Percentiles rank a stretch among this genome's conserved stretches.
Conservation (phyloP, 2,329 filamentous ascomycete species). For the Sarocladium brachiariae region DNA sequence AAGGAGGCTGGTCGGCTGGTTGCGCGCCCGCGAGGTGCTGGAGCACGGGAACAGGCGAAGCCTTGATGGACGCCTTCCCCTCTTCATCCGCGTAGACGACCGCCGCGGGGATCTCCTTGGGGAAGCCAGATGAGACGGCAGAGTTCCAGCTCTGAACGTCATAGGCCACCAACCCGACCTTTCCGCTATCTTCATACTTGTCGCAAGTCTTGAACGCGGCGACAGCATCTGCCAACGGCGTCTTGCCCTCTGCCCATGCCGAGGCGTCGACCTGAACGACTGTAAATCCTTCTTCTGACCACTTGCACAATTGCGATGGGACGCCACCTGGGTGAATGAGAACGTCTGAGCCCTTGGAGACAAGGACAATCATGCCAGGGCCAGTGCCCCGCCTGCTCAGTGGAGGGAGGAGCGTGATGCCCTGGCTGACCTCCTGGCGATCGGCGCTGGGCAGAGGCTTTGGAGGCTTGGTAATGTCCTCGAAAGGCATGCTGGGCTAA, state of each 20-base stretch:
- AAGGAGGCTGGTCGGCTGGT: slow-evolving; percentile 5
- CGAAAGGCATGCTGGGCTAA: slow-evolving; percentile 15
- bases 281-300: slow-evolving; percentile 64
- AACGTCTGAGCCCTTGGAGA: slow-evolving; percentile 16
- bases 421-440: slow-evolving; percentile 12
- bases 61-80: slow-evolving; percentile 5
- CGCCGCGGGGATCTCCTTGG: slow-evolving; percentile 13
- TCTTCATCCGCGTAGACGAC: slow-evolving; percentile 17
- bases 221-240: slow-evolving; percentile 16
- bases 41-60: background rate
- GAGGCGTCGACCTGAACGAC: slow-evolving; percentile 45
- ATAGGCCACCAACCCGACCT: slow-evolving; percentile 27
- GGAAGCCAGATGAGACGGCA: slow-evolving; percentile 11
- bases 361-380: slow-evolving; percentile 28
- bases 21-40: slow-evolving; percentile 2
- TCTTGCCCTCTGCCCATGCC: slow-evolving; percentile 11
- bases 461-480: slow-evolving; percentile 21
- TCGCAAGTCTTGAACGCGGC: slow-evolving; percentile 17
- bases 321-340: slow-evolving; percentile 23
- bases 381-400: slow-evolving; percentile 29
- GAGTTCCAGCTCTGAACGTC: slow-evolving; percentile 16
- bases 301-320: slow-evolving; percentile 55
- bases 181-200: slow-evolving; percentile 28
- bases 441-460: slow-evolving; percentile 18
- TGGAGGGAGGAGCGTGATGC: slow-evolving; percentile 23